Evolutionary conservation across 2,329 filamentous ascomycete genomes (phyloP).

Genomic region (Pseudonectria foliicola): DNA sequence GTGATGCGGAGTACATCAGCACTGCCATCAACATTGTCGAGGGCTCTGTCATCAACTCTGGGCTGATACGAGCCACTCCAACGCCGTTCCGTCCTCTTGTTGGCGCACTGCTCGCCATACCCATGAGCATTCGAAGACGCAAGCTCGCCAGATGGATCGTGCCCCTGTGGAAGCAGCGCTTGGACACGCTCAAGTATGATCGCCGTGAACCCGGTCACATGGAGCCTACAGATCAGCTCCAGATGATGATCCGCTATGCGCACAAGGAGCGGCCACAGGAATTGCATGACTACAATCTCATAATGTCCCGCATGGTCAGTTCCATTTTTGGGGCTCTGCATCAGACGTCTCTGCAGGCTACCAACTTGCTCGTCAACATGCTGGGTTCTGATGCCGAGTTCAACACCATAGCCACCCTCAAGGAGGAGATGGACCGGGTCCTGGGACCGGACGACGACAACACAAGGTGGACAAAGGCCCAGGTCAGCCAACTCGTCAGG

Average conservation of each 20-base stretch:
- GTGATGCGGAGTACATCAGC: conserved; percentile 25
- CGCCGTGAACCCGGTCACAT: conserved; percentile 7
- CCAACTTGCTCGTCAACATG: too few relatives aligned
- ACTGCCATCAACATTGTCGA: conserved; percentile 21
- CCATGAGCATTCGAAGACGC: conserved; percentile 12
- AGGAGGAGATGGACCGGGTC: too few relatives aligned
- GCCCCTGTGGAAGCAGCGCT: conserved; percentile 7
- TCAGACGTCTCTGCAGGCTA: too few relatives aligned
- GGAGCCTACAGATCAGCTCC: conserved; percentile 32
- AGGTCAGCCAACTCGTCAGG: too few relatives aligned
- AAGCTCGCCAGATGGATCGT: conserved; percentile 14
- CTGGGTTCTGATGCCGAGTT: too few relatives aligned
- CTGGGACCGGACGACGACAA: too few relatives aligned
- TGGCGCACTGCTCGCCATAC: conserved; percentile 14
- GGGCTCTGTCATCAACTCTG: conserved; percentile 21
- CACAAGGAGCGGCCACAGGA: conserved; percentile 31
- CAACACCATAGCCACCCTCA: too few relatives aligned
- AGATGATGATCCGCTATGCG: conserved; percentile 35
- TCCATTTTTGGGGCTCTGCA: too few relatives aligned
- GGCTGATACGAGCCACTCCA: conserved; percentile 20
- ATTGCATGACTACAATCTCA: conserved; percentile 14
- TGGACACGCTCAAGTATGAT: conserved; percentile 2
- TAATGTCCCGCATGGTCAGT: too few relatives aligned
- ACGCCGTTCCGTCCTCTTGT: conserved; percentile 22
- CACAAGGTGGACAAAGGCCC: too few relatives aligned